phyloP scores from a whole-genome alignment of 2,329 filamentous ascomycete genomes.

The Paraphaeosphaeria sporulosa region DNA sequence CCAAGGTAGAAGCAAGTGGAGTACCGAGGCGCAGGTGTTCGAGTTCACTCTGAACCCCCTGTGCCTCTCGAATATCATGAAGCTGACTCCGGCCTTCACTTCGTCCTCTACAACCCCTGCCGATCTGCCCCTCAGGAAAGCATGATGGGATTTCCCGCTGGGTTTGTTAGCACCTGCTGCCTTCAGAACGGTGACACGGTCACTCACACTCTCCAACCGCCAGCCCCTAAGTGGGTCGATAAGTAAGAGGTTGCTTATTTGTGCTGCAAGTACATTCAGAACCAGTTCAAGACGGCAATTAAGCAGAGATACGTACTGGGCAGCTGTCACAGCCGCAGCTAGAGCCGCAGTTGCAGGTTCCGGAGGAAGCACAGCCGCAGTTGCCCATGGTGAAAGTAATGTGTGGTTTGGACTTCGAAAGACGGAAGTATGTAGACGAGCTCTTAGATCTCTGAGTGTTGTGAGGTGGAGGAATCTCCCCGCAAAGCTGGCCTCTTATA shows the following conservation, averaged over 20 bases:
- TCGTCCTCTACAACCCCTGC: too few relatives aligned
- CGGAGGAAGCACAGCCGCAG: slow-evolving; percentile 10
- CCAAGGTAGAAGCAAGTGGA: too few relatives aligned
- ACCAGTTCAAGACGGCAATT: neutral
- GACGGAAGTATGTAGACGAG: neutral
- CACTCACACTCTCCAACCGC: neutral
- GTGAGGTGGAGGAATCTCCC: neutral
- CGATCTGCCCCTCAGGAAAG: too few relatives aligned
- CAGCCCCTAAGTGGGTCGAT: neutral
- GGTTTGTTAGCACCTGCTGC: neutral
- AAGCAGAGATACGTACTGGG: neutral
- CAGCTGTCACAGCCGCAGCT: slow-evolving; percentile 8
- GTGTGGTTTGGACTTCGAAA: neutral
- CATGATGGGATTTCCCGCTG: neutral
- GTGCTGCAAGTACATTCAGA: neutral
- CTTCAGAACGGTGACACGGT: neutral
- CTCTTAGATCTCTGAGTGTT: neutral
- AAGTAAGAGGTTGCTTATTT: neutral
- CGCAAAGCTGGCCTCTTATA: neutral
- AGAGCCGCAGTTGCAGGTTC: slow-evolving; percentile 6
- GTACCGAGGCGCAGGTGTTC: too few relatives aligned
- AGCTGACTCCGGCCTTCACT: too few relatives aligned
- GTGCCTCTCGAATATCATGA: too few relatives aligned
- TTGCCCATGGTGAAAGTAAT: slow-evolving; percentile 7
- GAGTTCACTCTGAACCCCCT: too few relatives aligned